Percentiles rank a stretch among this genome's conserved stretches.
Evolutionary conservation across 2,329 filamentous ascomycete genomes (phyloP).

Genomic region (Graphilbum fragrans): DNA sequence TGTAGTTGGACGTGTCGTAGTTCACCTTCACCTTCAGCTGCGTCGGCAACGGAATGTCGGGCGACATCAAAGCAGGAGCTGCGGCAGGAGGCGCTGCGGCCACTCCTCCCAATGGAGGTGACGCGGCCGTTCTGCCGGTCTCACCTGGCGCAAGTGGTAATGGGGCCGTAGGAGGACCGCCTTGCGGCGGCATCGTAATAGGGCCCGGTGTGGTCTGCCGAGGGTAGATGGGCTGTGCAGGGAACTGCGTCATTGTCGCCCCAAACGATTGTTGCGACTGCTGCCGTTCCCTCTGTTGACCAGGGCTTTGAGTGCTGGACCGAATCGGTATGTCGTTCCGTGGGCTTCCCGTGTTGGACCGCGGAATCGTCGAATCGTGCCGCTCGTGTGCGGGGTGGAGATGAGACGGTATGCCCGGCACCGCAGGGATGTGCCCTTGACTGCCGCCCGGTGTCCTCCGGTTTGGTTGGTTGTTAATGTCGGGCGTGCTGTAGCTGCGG

Average conservation of each 20-base stretch:
- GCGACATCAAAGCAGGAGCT: conserved; percentile 17
- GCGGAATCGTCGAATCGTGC: conserved; percentile 51
- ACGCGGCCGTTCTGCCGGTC: conserved; percentile 17
- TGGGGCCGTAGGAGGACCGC: neutral
- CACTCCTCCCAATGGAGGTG: no score
- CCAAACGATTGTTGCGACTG: conserved; percentile 35
- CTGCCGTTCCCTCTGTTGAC: conserved; percentile 49
- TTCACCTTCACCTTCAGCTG: conserved; percentile 96
- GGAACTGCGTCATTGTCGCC: conserved; percentile 43
- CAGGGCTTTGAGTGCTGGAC: conserved; percentile 59
- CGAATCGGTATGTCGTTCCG: conserved; percentile 54
- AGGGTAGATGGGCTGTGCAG: conserved; percentile 38
- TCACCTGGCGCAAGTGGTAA: conserved; percentile 10
- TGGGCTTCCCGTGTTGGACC: conserved; percentile 76
- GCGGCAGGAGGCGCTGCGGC: conserved; percentile 18
- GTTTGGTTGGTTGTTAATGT: conserved; percentile 64
- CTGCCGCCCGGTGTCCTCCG: conserved; percentile 43
- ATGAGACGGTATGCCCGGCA: conserved; percentile 66
- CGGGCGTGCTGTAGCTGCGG: conserved; percentile 88
- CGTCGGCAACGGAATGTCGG: conserved; percentile 43
- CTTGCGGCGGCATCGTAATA: conserved; percentile 6
- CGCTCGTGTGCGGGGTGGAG: conserved; percentile 40
- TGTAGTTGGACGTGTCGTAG: conserved; percentile 72
- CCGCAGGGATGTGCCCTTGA: conserved; percentile 47
- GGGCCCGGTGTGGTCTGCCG: conserved; percentile 33